Conservation (phyloP, 805 yeast genomes). For the Tetrapisispora taiwanensis region DNA sequence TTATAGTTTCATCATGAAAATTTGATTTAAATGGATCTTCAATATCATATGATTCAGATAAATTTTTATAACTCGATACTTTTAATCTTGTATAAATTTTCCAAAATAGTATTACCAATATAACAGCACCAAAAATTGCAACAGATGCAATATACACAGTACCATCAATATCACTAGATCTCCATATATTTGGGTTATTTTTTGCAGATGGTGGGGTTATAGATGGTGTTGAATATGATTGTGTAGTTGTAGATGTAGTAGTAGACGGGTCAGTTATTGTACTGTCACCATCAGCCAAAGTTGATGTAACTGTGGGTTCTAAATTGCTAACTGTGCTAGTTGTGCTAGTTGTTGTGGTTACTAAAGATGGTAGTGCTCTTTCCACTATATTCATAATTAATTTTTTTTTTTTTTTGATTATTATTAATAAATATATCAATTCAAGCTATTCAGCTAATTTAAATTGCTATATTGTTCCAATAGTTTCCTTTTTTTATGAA, state of each 20-base stretch:
- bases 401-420: no score
- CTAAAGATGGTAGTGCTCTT: constrained; percentile 1
- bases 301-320: background rate
- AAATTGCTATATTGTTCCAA: no score
- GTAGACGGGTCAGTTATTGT: background rate
- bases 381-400: background rate
- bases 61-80: constrained; percentile 45
- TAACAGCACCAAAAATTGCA: constrained; percentile 49
- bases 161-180: constrained; percentile 42
- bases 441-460: no score
- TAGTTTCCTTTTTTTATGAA: no score
- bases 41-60: constrained; percentile 3
- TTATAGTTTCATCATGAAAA: background rate
- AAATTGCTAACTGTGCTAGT: no score
- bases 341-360: constrained; percentile 2
- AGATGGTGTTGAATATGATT: constrained; percentile 23
- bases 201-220: constrained; percentile 44
- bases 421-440: no score
- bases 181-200: constrained; percentile 55
- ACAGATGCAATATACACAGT: constrained; percentile 82
- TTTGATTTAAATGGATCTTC: constrained; percentile 1
- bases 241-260: constrained; percentile 7
- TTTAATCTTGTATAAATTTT: constrained; percentile 38
- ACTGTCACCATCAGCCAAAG: background rate
- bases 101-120: constrained; percentile 43